Evolutionary conservation across 331 rosid species (phyloP), one percentile per base, ranked within the genome.

Genomic region (Acacia concinna): DNA sequence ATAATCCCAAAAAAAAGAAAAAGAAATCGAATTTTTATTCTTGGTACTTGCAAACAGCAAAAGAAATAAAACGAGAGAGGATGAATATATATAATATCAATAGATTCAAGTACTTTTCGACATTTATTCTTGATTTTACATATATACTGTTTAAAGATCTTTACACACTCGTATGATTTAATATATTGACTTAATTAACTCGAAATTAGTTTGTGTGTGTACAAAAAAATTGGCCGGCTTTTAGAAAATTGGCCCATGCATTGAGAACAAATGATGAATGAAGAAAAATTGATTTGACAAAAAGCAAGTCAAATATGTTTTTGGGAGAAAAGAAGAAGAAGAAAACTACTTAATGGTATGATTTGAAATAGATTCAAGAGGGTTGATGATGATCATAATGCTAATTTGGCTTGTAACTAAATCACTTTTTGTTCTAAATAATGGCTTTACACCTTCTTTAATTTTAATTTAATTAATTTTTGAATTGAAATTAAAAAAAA

Each of bases 321-420:
- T 54, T 7, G 62, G 30, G 62, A 0, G n/a, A n/a, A 54, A 21
- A 54, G 9, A 54, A 21, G 25, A n/a, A 51, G 31, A 56, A 56
- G 10, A 56, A 27, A 59, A 4, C 15, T 12, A 21, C 37, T 21
- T 5, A 4, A 4, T 23, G 13, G 37, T 23, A 20, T 47, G 32
- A 78, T 56, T n/a, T 71, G 71, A 72, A 25, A 57, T 3, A 10
- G 10, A 57, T 32, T 66, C 40, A 67, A 57, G 76, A 57, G 31
- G 2, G 64, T 27, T 67, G 28, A 21, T 67, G 28, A 21, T 21
- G 27, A 52, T n/a, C 84, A 83, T 84, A 66, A 84, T 78, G 87
- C 74, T 84, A 77, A 79, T 79, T 86, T 81, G 85, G 85, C 86
- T 79, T 67, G 37, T 57, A 65, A 56, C 79, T 66, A 40, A 75